Percentiles rank a stretch among this genome's conserved stretches.
Conservation (phyloP, 2,329 filamentous ascomycete species). For the Beauveria brongniartii region DNA sequence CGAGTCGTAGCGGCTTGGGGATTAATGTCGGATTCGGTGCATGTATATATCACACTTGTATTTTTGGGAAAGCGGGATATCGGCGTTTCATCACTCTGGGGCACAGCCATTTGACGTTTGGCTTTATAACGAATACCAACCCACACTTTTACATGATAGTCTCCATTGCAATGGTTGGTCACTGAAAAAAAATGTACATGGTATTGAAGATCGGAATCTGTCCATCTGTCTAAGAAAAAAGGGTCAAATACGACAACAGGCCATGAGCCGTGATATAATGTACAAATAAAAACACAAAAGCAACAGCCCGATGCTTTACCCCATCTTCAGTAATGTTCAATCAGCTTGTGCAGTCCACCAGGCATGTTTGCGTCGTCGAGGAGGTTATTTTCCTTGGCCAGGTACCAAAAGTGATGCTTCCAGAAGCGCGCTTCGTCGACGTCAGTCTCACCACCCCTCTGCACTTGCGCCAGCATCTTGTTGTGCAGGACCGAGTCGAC, state of each 20-base stretch:
- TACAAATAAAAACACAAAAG: background rate
- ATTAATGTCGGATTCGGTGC: background rate
- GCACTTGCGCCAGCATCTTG: conserved; percentile 16
- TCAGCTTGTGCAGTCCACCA: conserved; percentile 13
- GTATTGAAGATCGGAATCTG: background rate
- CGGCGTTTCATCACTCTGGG: background rate
- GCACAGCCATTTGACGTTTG: background rate
- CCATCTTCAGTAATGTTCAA: background rate
- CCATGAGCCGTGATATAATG: background rate
- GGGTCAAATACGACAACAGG: background rate
- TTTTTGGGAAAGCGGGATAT: background rate
- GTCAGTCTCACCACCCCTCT: conserved; percentile 14
- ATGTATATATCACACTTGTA: background rate
- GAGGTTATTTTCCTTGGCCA: conserved; percentile 34
- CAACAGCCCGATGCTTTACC: no score
- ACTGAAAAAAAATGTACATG: background rate
- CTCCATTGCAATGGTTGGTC: background rate
- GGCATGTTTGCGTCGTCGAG: conserved; percentile 20
- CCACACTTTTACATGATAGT: background rate
- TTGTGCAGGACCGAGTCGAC: conserved; percentile 24
- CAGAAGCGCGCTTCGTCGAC: conserved; percentile 28
- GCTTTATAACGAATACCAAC: background rate
- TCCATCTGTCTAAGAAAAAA: background rate
- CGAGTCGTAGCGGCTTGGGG: background rate
- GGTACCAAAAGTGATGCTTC: conserved; percentile 43